Base-by-base conservation (phyloP, 2,329 filamentous ascomycete genomes). In the Phialemonium atrogriseum region DNA sequence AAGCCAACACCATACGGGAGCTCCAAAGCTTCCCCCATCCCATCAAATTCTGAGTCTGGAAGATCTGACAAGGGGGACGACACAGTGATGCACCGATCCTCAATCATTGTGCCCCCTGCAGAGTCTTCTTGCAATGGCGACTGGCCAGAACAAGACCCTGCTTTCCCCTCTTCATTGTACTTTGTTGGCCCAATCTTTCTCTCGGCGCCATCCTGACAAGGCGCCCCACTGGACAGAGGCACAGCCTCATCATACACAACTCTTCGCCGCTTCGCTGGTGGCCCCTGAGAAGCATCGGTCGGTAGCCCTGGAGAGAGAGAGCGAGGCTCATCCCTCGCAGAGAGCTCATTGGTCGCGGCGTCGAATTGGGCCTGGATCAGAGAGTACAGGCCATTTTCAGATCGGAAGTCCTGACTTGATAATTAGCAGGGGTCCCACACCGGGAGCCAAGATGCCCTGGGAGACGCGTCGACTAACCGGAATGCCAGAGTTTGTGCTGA, bases 401-500 rank as follows among this genome's bases (percentile, higher is more conserved):
- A 83, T 24, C 79, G 77, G 41, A 84, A 84, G 43, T 84, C 79
- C 77, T 81, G 40, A 4, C 14, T 10, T 17, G 3, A 22, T 16
- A 20, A 38, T 48, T 39, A 51, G 40, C 45, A 30, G 36, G 10
- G 21, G 33, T 35, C 20, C 20, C 29, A 30, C 11, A 6, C 23
- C 17, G 17, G 7, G 5, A 20, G 12, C 15, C 12, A n/a, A 5
- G 15, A 2, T 12, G n/a, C 8, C 24, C 5, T 10, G 7, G 4
- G 8, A n/a, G 36, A 40, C 36, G 32, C 35, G 36, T 38, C 33
- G 5, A 52, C 69, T 48, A 62, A 84, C 80, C 30, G 80, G 80
- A 49, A 84, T 84, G 34, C 80, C 80, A 40, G 77, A 83, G 50
- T 83, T 84, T 30, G 80, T 84, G 49, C 77, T 82, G 49, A 84